Evolutionary conservation across 2,329 filamentous ascomycete species (phyloP).

Genomic region (Aspergillus sp.): DNA sequence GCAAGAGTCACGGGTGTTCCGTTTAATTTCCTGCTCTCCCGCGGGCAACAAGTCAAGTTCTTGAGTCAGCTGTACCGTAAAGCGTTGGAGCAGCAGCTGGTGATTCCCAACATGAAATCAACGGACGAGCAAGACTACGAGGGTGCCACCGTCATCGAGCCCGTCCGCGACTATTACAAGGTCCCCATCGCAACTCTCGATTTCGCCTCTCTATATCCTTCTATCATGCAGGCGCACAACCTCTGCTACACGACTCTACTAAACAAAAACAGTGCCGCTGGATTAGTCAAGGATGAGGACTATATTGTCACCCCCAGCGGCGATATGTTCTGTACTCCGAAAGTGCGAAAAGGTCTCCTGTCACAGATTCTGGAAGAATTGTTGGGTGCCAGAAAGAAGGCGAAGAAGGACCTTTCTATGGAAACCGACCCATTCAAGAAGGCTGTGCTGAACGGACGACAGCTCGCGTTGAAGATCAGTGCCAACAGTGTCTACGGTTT

Average conservation of each 20-base stretch:
- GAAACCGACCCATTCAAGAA: slow-evolving; percentile 98
- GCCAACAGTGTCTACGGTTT: slow-evolving; percentile 98
- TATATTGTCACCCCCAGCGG: slow-evolving; percentile 96
- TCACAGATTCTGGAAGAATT: slow-evolving; percentile 96
- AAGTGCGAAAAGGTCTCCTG: slow-evolving; percentile 85
- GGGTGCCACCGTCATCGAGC: slow-evolving; percentile 97
- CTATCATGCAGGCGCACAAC: slow-evolving; percentile 98
- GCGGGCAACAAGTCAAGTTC: slow-evolving; percentile 96
- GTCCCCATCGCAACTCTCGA: slow-evolving; percentile 95
- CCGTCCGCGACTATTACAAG: slow-evolving; percentile 87
- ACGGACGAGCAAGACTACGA: slow-evolving; percentile 88
- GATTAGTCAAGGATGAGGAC: slow-evolving; percentile 82
- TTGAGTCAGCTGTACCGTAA: slow-evolving; percentile 96
- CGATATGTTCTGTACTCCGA: slow-evolving; percentile 85
- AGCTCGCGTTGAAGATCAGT: slow-evolving; percentile 92
- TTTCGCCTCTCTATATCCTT: slow-evolving; percentile 97
- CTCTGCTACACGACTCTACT: slow-evolving; percentile 95
- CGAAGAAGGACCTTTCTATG: slow-evolving; percentile 82
- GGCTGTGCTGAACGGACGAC: slow-evolving; percentile 94
- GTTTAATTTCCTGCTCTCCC: slow-evolving; percentile 88
- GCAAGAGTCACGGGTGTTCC: slow-evolving; percentile 97
- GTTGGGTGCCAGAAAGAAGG: slow-evolving; percentile 85
- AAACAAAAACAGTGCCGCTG: slow-evolving; percentile 74
- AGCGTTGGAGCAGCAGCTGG: slow-evolving; percentile 85
- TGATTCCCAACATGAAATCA: slow-evolving; percentile 81